Conservation (phyloP, 176 grass and related monocot species). For the Carex pumila region DNA sequence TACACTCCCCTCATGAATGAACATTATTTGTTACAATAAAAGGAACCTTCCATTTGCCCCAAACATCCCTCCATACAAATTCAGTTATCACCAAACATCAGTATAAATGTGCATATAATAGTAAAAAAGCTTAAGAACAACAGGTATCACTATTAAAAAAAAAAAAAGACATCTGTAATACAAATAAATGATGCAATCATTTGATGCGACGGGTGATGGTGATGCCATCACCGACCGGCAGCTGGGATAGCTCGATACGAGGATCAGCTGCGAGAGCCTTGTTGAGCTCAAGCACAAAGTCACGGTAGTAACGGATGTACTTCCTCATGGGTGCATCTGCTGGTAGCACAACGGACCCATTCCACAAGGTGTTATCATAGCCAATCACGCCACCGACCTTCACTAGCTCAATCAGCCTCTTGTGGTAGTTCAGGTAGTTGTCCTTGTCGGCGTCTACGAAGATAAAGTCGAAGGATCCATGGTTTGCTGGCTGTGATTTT, state of each 20-base stretch:
- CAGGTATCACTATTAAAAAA: slow-evolving; percentile 1
- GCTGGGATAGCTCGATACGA: slow-evolving; percentile 90
- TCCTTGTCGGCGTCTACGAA: slow-evolving; percentile 99
- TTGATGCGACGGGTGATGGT: slow-evolving; percentile 76
- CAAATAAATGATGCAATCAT: slow-evolving; percentile 21
- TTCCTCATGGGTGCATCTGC: slow-evolving; percentile 77
- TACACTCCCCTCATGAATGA: background rate
- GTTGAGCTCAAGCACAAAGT: slow-evolving; percentile 86
- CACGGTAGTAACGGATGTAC: slow-evolving; percentile 78
- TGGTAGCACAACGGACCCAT: slow-evolving; percentile 79
- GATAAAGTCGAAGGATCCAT: slow-evolving; percentile 71
- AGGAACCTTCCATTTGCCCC: slow-evolving; percentile 1
- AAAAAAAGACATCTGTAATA: slow-evolving; percentile 7
- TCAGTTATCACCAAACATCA: slow-evolving; percentile 16
- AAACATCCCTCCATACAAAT: background rate
- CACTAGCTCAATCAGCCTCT: slow-evolving; percentile 81
- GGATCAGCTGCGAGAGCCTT: slow-evolving; percentile 82
- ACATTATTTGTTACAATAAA: background rate
- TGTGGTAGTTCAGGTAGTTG: slow-evolving; percentile 99
- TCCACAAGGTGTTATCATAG: slow-evolving; percentile 99
- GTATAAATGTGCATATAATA: background rate
- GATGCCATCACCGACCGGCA: slow-evolving; percentile 84
- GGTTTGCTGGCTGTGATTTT: slow-evolving; percentile 38
- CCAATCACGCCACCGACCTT: slow-evolving; percentile 69
- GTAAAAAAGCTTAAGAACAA: background rate